phyloP scores from a whole-genome alignment of 176 grass and related monocot genomes.

The Pharus latifolius region DNA sequence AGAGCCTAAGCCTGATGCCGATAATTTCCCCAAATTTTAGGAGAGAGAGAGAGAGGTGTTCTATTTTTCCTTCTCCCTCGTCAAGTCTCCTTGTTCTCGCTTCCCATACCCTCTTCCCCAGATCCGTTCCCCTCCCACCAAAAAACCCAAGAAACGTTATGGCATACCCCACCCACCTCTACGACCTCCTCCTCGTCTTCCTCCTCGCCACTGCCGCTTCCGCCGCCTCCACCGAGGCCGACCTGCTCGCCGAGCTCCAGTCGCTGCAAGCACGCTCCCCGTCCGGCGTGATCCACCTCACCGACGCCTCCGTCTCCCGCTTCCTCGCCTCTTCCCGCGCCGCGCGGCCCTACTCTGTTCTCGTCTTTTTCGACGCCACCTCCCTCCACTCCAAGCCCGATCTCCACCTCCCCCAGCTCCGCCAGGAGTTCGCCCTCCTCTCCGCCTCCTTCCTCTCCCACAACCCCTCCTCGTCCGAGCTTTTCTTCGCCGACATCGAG shows the following conservation, averaged over 20 bases:
- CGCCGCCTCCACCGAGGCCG: constrained; percentile 11
- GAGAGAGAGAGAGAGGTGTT: too few species aligned
- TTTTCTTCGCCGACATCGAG: constrained; percentile 96
- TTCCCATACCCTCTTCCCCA: not conserved
- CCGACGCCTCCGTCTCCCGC: constrained; percentile 58
- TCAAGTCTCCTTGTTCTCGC: too few species aligned
- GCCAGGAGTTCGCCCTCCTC: constrained; percentile 65
- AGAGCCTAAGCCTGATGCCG: too few species aligned
- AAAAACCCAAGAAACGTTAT: too few species aligned
- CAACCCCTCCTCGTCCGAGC: constrained; percentile 42
- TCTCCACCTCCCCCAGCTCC: constrained; percentile 84
- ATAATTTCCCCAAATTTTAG: too few species aligned
- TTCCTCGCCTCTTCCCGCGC: constrained; percentile 52
- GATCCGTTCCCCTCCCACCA: not conserved
- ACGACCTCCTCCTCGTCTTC: constrained; percentile 25
- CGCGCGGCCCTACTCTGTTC: constrained; percentile 61
- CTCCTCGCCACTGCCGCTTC: not conserved
- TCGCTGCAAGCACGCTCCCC: constrained; percentile 63
- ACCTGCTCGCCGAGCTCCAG: constrained; percentile 67
- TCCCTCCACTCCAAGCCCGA: constrained; percentile 84
- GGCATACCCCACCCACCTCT: constrained; percentile 14
- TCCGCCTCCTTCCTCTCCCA: constrained; percentile 59
- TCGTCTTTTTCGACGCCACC: constrained; percentile 88
- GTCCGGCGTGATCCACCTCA: constrained; percentile 74
- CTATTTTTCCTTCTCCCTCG: too few species aligned